phyloP scores from a whole-genome alignment of 768 basidiomycete genomes.

The Lactarius indigo region DNA sequence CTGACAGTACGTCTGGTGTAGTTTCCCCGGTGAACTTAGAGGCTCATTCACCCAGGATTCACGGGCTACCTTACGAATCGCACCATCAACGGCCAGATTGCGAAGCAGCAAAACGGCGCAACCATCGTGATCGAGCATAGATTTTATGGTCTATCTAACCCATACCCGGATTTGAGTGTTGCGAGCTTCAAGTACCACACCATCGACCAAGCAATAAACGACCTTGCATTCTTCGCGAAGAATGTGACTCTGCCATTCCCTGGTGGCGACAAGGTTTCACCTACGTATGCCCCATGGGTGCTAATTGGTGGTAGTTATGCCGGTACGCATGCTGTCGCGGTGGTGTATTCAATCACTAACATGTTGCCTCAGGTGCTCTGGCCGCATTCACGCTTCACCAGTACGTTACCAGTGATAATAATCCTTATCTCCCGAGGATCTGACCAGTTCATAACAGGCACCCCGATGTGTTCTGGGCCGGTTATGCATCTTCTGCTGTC shows the following conservation, averaged over 20 bases:
- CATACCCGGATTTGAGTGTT: not conserved
- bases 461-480: slow-evolving; percentile 54
- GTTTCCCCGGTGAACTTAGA: not conserved
- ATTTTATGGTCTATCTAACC: slow-evolving; percentile 39
- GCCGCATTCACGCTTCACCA: slow-evolving; percentile 69
- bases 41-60: slow-evolving; percentile 26
- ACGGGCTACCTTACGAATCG: slow-evolving; percentile 58
- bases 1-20: slow-evolving; percentile 35
- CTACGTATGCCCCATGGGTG: slow-evolving; percentile 45
- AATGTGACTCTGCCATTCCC: slow-evolving; percentile 38
- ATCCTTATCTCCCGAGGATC: not conserved
- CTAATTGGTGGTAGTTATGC: slow-evolving; percentile 44
- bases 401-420: slow-evolving; percentile 32
- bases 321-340: slow-evolving; percentile 24
- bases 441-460: slow-evolving; percentile 40
- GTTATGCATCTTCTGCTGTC: slow-evolving; percentile 43
- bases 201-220: slow-evolving; percentile 32
- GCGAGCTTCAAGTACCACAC: not conserved
- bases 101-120: slow-evolving; percentile 61
- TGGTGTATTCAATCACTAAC: slow-evolving; percentile 6
- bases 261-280: slow-evolving; percentile 56
- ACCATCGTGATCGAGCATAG: slow-evolving; percentile 67
- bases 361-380: slow-evolving; percentile 10
- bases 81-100: slow-evolving; percentile 61
- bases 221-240: slow-evolving; percentile 65